phyloP scores from a whole-genome alignment of 2,329 filamentous ascomycete genomes.

The Saccharata proteae region DNA sequence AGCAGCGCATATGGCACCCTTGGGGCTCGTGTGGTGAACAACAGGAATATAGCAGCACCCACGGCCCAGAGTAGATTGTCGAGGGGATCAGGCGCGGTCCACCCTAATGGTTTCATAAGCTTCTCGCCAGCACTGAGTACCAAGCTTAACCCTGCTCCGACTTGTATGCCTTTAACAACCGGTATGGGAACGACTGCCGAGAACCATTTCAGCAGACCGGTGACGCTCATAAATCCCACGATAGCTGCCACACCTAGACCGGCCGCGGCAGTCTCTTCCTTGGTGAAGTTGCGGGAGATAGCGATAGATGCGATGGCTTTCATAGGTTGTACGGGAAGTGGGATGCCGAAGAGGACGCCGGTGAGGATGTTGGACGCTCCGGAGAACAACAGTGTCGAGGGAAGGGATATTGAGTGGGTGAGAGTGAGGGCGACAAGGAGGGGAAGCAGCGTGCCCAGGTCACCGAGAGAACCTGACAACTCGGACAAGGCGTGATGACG shows the following conservation, averaged over 20 bases:
- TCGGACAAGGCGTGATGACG: constrained; percentile 52
- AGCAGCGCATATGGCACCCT: constrained; percentile 67
- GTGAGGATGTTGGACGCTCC: constrained; percentile 79
- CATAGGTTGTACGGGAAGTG: constrained; percentile 81
- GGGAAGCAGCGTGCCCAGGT: constrained; percentile 80
- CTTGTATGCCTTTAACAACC: constrained; percentile 88
- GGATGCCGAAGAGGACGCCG: constrained; percentile 72
- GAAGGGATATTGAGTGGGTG: constrained; percentile 66
- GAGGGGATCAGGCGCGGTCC: constrained; percentile 51
- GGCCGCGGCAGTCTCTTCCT: constrained; percentile 65
- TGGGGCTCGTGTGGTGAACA: constrained; percentile 52
- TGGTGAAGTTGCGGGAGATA: constrained; percentile 55
- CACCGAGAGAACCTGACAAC: constrained; percentile 78
- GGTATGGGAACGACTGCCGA: constrained; percentile 68
- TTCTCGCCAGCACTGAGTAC: constrained; percentile 62
- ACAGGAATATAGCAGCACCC: constrained; percentile 58
- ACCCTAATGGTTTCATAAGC: constrained; percentile 56
- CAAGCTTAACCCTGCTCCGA: constrained; percentile 78
- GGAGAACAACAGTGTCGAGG: constrained; percentile 76
- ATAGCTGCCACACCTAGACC: constrained; percentile 66
- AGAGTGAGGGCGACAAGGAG: constrained; percentile 77
- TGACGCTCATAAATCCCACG: constrained; percentile 65
- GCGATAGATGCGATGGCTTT: constrained; percentile 85
- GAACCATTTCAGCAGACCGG: constrained; percentile 65
- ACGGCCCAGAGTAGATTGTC: constrained; percentile 73